These are phyloP conservation scores for Hypoxylon trugodes DNA, from an alignment of 495 filamentous ascomycete genomes.

Conservation along the genomic window DNA sequence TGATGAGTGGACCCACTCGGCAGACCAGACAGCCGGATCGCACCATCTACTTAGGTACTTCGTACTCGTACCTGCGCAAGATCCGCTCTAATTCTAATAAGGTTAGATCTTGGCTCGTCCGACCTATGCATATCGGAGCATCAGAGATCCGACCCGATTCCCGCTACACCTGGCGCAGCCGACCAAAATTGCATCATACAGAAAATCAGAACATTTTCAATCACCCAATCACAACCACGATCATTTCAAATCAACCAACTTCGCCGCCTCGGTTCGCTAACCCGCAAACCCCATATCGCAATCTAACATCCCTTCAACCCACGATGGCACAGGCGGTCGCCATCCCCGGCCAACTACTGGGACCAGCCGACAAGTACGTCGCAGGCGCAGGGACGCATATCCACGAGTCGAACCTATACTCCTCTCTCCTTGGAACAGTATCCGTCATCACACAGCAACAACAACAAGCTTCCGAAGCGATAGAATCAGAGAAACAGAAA, in stretches of 20 bases:
- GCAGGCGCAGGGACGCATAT: conserved; percentile 86
- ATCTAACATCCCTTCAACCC: conserved; percentile 12
- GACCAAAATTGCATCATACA: not conserved
- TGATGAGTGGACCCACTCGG: conserved; percentile 19
- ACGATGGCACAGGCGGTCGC: conserved; percentile 47
- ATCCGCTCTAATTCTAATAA: not conserved
- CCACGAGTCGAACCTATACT: conserved; percentile 72
- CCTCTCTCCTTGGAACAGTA: conserved; percentile 73
- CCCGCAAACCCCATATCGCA: conserved; percentile 13
- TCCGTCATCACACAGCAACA: conserved; percentile 46
- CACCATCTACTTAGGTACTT: conserved; percentile 11
- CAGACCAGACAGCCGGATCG: conserved; percentile 33
- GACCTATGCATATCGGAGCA: conserved; percentile 3
- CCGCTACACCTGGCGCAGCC: not conserved
- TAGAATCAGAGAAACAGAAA: too few species aligned
- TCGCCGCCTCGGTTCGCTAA: not conserved
- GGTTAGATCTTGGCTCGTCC: not conserved
- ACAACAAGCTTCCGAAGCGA: conserved; percentile 40
- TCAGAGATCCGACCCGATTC: not conserved
- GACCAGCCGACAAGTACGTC: conserved; percentile 66
- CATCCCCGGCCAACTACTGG: conserved; percentile 81
- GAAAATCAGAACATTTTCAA: not conserved
- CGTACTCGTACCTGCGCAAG: not conserved
- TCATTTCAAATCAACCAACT: not conserved
- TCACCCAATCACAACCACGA: conserved; percentile 10